Percentiles rank a stretch among this genome's conserved stretches.
Conservation (phyloP, 75 land plant genomes). For the Cryptomeria japonica region DNA sequence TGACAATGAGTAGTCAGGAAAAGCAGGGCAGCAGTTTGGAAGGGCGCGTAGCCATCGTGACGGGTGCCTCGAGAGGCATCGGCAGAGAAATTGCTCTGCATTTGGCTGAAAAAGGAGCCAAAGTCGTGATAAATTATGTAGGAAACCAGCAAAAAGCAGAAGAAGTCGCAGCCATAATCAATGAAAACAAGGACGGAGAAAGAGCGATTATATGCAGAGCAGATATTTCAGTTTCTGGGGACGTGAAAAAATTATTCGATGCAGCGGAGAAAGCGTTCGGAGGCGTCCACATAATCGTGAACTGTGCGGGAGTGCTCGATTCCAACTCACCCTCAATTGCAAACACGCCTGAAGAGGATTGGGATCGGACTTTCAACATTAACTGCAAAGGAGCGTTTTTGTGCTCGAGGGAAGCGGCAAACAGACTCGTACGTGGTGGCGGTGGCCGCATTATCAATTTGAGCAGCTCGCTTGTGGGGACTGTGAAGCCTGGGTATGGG, state of each 20-base stretch:
- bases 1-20: too few species aligned
- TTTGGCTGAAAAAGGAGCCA: slow-evolving; percentile 55
- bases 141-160: slow-evolving; percentile 34
- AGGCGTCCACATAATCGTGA: slow-evolving; percentile 53
- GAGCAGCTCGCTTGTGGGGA: slow-evolving; percentile 36
- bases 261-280: slow-evolving; percentile 41
- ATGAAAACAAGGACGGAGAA: background rate
- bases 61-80: slow-evolving; percentile 63
- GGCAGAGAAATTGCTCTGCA: slow-evolving; percentile 47
- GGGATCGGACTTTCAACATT: slow-evolving; percentile 42
- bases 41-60: slow-evolving; percentile 55
- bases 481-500: slow-evolving; percentile 40
- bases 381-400: slow-evolving; percentile 1
- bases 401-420: slow-evolving; percentile 59
- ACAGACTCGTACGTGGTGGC: slow-evolving; percentile 40
- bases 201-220: slow-evolving; percentile 50
- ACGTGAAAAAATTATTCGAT: slow-evolving; percentile 70
- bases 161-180: slow-evolving; percentile 27
- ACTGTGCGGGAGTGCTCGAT: slow-evolving; percentile 52
- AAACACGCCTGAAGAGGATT: slow-evolving; percentile 33
- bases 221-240: slow-evolving; percentile 44
- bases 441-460: slow-evolving; percentile 57
- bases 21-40: slow-evolving; percentile 13
- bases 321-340: slow-evolving; percentile 27
- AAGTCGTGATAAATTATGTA: slow-evolving; percentile 43